Evolutionary conservation across 208 protist genomes (phyloP), one percentile per base, ranked within the genome.

Genomic region (Blechomonas ayalai): DNA sequence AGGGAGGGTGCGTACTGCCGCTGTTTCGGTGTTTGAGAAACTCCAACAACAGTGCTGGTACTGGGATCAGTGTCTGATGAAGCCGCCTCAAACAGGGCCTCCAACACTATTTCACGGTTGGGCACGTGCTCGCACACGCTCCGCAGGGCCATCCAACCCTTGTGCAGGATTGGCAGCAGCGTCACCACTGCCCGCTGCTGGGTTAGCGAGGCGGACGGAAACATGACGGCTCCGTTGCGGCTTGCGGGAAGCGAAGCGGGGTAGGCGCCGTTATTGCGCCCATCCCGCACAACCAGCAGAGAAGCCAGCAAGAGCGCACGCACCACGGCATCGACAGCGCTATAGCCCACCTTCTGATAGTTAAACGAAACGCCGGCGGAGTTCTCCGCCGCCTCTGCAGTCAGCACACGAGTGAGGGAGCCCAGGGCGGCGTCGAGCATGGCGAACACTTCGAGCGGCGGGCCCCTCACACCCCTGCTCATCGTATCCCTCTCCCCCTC

Each of bases 91-190:
- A 82, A 70, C 2, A 86, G 38, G 6, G 62, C 58, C 18, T 85
- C 74, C 27, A 75, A 87, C n/a, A 91, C 50, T 41, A 91, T 58
- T 16, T 71, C 61, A 24, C 82, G 34, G 52, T 91, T 91, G 7
- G 53, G 33, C 12, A 52, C 35, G 44, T 62, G 66, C 38, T 63
- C 56, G 47, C 47, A 67, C n/a, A 84, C 23, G 33, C 44, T 50
- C 36, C 67, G 55, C 28, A 87, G 59, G 20, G 67, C 57, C 65
- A 81, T 74, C 75, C 78, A 91, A 15, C 54, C 63, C 69, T 91
- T 91, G 52, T 91, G 82, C 25, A 85, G 43, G 15, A 74, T 67
- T 23, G 76, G 77, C 28, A 89, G 66, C 41, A 79, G 66, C 23
- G 75, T 41, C 18, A 82, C 48, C 19, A 86, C 54, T 0, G 67